These are phyloP conservation scores for Sideroxylon spinosum DNA, from an alignment of 179 eudicot species.

Conservation along the genomic window DNA sequence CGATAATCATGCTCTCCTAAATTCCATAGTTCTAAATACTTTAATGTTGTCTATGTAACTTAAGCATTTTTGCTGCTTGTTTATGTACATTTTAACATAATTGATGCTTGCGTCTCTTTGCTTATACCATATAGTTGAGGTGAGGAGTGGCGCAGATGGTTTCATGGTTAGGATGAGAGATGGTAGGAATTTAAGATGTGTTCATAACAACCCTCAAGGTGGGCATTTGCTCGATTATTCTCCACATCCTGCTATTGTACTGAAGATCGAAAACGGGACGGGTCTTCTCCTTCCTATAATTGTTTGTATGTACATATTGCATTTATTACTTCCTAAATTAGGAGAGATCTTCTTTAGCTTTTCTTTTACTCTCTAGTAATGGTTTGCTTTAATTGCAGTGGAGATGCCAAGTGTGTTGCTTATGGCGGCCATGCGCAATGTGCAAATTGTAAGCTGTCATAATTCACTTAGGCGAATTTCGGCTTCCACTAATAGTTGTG, in stretches of 20 bases:
- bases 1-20: no score
- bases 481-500: background rate
- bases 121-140: constrained; percentile 55
- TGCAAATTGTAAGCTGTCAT: constrained; percentile 50
- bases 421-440: constrained; percentile 89
- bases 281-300: constrained; percentile 90
- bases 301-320: constrained; percentile 60
- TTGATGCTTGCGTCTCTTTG: no score
- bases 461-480: no score
- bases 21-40: no score
- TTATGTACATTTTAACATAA: no score
- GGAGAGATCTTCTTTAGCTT: background rate
- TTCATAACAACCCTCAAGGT: constrained; percentile 77
- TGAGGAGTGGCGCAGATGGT: constrained; percentile 81
- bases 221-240: constrained; percentile 80
- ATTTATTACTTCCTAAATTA: background rate
- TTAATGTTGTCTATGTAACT: no score
- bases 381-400: constrained; percentile 48
- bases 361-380: constrained; percentile 1
- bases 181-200: constrained; percentile 74
- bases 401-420: constrained; percentile 93
- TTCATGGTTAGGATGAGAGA: constrained; percentile 85
- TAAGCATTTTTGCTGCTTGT: no score
- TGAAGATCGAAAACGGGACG: constrained; percentile 97
- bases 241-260: constrained; percentile 92